Percentiles rank a stretch among this genome's conserved stretches.
phyloP scores from a whole-genome alignment of 352 stramenopile genomes.

The Phytophthora podocarpi region DNA sequence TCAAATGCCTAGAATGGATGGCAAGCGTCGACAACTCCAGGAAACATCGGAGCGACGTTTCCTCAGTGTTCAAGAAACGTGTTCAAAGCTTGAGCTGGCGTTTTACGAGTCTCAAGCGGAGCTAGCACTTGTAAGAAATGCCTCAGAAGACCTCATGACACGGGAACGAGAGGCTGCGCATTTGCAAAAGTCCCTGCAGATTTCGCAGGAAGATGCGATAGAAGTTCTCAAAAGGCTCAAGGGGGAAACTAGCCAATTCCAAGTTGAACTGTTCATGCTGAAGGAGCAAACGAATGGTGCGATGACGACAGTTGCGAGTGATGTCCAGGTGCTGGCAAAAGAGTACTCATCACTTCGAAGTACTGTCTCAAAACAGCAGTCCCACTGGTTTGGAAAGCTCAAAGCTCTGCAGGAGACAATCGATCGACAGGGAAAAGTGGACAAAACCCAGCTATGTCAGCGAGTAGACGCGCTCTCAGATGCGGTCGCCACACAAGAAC shows the following conservation, averaged over 20 bases:
- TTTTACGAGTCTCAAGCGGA: constrained; percentile 59
- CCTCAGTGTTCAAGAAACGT: constrained; percentile 46
- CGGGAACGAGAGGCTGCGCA: constrained; percentile 52
- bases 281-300: constrained; percentile 41
- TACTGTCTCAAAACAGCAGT: constrained; percentile 42
- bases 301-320: constrained; percentile 39
- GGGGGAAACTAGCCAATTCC: constrained; percentile 42
- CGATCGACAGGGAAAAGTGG: constrained; percentile 53
- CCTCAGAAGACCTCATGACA: constrained; percentile 47
- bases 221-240: constrained; percentile 49
- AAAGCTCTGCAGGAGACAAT: constrained; percentile 48
- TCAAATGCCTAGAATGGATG: constrained; percentile 41
- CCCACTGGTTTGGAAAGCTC: constrained; percentile 48
- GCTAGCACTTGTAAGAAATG: constrained; percentile 44
- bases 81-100: constrained; percentile 53
- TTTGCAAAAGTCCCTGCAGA: constrained; percentile 45
- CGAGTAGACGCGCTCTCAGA: constrained; percentile 53
- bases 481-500: constrained; percentile 42
- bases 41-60: constrained; percentile 47
- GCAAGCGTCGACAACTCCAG: constrained; percentile 45
- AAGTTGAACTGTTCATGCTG: constrained; percentile 44
- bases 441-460: constrained; percentile 49
- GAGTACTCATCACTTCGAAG: constrained; percentile 42
- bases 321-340: constrained; percentile 55
- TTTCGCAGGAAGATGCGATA: constrained; percentile 50